phyloP scores from a whole-genome alignment of 1,284 basidiomycete species.

The Mycosarcoma maydis region DNA sequence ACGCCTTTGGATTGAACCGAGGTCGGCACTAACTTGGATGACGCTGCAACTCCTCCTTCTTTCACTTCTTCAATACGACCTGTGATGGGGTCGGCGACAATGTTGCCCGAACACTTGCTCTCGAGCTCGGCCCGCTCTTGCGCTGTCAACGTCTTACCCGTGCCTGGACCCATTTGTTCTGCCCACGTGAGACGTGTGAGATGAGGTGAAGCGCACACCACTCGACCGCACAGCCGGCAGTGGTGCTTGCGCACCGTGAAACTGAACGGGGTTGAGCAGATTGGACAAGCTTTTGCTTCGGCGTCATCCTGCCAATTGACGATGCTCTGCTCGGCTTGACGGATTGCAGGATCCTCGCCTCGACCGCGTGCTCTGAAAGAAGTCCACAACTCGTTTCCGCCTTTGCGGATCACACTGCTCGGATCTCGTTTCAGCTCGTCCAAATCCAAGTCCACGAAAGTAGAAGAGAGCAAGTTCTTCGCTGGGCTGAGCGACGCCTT shows the following conservation, averaged over 20 bases:
- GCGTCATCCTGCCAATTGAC: slow-evolving; percentile 94
- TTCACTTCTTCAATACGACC: slow-evolving; percentile 45
- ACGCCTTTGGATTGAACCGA: slow-evolving; percentile 45
- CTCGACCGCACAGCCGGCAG: slow-evolving; percentile 90
- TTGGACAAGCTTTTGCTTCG: slow-evolving; percentile 78
- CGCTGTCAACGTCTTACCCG: slow-evolving; percentile 21
- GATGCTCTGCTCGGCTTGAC: slow-evolving; percentile 79
- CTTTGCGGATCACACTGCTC: slow-evolving; percentile 25
- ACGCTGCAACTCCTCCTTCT: slow-evolving; percentile 23
- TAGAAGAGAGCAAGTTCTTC: slow-evolving; percentile 18
- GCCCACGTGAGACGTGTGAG: slow-evolving; percentile 65
- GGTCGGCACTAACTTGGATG: slow-evolving; percentile 10
- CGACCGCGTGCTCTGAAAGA: slow-evolving; percentile 39
- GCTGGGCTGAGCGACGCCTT: slow-evolving; percentile 9
- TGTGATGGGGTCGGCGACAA: slow-evolving; percentile 45
- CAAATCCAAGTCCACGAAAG: slow-evolving; percentile 38
- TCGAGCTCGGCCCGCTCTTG: slow-evolving; percentile 25
- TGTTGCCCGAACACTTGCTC: slow-evolving; percentile 49
- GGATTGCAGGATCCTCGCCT: slow-evolving; percentile 39
- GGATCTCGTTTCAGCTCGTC: slow-evolving; percentile 45
- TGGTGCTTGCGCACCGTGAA: slow-evolving; percentile 95
- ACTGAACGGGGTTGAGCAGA: slow-evolving; percentile 88
- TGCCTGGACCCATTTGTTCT: slow-evolving; percentile 27
- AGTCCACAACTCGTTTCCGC: slow-evolving; percentile 46
- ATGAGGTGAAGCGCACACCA: slow-evolving; percentile 88